phyloP scores from a whole-genome alignment of 208 protist genomes.

The Crithidia bombi region DNA sequence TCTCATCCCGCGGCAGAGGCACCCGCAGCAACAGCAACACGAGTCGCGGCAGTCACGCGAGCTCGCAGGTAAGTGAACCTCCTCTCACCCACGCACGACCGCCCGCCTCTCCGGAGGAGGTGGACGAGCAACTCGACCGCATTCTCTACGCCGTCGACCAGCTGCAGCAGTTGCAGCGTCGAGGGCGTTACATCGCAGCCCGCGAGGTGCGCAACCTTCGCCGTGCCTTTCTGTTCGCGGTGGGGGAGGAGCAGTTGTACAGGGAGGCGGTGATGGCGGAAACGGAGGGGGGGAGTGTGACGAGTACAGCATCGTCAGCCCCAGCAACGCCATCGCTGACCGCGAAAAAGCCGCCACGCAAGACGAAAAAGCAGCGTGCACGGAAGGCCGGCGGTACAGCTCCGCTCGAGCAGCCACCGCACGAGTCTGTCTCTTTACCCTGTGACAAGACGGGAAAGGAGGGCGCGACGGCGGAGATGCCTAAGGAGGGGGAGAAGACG shows the following conservation, averaged over 20 bases:
- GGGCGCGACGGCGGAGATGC: too few species aligned
- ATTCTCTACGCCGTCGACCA: conserved; percentile 54
- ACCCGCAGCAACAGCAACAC: conserved; percentile 9
- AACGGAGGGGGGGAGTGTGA: not conserved
- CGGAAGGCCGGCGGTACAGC: too few species aligned
- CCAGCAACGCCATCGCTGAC: conserved; percentile 7
- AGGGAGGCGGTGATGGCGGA: conserved; percentile 8
- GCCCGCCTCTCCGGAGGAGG: conserved; percentile 40
- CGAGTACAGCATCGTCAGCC: not conserved
- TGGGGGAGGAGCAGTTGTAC: conserved; percentile 42
- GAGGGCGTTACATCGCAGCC: conserved; percentile 43
- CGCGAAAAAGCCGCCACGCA: not conserved
- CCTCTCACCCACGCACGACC: conserved; percentile 25
- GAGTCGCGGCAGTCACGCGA: conserved; percentile 10
- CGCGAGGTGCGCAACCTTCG: conserved; percentile 62
- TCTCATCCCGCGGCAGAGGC: conserved; percentile 6
- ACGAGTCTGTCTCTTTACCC: too few species aligned
- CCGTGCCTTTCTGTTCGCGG: conserved; percentile 56
- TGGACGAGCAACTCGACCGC: conserved; percentile 59
- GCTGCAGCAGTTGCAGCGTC: conserved; percentile 49
- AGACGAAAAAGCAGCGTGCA: not conserved
- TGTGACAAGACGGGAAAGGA: too few species aligned
- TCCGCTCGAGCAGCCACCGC: too few species aligned
- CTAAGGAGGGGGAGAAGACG: too few species aligned
- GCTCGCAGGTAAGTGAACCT: conserved; percentile 6